A percentile compares a stretch with the other conserved stretches of the same genome.
Evolutionary conservation across 106 monocot species (phyloP).

Genomic region (Dioscorea zingiberensis): DNA sequence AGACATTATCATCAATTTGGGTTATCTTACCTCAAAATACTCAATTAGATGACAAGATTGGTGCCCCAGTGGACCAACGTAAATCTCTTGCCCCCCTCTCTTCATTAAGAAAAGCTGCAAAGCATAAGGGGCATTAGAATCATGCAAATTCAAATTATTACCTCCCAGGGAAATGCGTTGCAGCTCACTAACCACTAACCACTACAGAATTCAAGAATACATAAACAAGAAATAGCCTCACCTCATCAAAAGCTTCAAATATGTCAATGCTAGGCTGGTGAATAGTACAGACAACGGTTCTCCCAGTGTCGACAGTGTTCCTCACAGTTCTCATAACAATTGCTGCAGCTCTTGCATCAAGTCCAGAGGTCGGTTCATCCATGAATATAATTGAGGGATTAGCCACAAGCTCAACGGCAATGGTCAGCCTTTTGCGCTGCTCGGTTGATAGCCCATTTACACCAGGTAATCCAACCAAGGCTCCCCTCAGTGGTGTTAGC

Average conservation of each 20-base stretch:
- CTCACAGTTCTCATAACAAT: constrained; percentile 44
- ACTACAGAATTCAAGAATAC: too few species aligned
- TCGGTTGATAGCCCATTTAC: constrained; percentile 43
- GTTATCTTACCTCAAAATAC: constrained; percentile 54
- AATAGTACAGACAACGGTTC: constrained; percentile 45
- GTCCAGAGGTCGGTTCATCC: constrained; percentile 41
- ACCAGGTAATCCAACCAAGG: constrained; percentile 32
- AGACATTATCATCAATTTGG: not conserved
- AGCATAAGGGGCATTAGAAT: too few species aligned
- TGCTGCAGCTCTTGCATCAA: constrained; percentile 44
- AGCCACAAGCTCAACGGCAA: constrained; percentile 40
- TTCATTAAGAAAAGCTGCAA: constrained; percentile 24
- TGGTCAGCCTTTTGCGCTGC: constrained; percentile 44
- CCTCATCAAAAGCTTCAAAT: constrained; percentile 43
- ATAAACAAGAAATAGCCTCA: constrained; percentile 5
- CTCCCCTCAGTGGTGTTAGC: constrained; percentile 15
- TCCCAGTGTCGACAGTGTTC: constrained; percentile 43
- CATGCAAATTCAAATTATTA: not conserved
- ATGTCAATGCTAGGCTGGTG: constrained; percentile 48
- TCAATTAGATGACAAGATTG: constrained; percentile 47
- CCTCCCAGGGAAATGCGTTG: not conserved
- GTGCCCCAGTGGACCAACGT: constrained; percentile 55
- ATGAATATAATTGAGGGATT: constrained; percentile 47
- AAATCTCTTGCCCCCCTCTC: constrained; percentile 59
- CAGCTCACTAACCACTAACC: too few species aligned